Evolutionary conservation across 495 filamentous ascomycete species (phyloP).

Genomic region (Lasiosphaeriaceae sp.): DNA sequence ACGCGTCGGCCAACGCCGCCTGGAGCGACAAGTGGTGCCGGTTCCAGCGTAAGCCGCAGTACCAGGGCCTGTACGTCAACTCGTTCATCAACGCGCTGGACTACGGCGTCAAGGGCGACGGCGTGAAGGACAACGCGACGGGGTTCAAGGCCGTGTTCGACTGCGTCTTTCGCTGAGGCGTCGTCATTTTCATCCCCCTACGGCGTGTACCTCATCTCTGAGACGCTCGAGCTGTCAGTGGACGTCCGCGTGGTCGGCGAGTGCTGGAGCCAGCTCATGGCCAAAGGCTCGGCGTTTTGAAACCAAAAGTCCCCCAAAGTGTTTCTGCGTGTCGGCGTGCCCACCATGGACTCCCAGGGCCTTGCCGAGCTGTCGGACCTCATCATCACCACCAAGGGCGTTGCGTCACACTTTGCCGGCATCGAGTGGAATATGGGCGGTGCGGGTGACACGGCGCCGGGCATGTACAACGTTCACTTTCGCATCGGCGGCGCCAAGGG

Average conservation of each 20-base stretch:
- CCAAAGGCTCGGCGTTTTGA: neutral
- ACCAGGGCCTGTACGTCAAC: neutral
- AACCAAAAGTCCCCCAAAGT: neutral
- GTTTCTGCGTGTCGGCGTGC: neutral
- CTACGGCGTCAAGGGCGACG: neutral
- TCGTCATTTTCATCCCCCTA: neutral
- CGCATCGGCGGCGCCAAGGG: slow-evolving; percentile 40
- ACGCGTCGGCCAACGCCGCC: neutral
- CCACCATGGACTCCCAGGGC: neutral
- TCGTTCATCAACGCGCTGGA: neutral
- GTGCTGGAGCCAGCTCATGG: neutral
- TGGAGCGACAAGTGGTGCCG: neutral
- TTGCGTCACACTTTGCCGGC: neutral
- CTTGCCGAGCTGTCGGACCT: neutral
- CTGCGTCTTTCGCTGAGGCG: neutral
- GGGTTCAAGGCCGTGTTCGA: neutral
- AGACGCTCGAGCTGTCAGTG: neutral
- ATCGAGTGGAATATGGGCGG: neutral
- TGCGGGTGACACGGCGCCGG: neutral
- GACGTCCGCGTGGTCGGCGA: neutral
- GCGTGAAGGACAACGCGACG: neutral
- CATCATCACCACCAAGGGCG: neutral
- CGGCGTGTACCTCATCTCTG: neutral
- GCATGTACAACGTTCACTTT: slow-evolving; percentile 2
- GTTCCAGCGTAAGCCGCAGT: neutral